Conservation (phyloP, 441 rosid genomes). For the Erysimum cheiri region DNA sequence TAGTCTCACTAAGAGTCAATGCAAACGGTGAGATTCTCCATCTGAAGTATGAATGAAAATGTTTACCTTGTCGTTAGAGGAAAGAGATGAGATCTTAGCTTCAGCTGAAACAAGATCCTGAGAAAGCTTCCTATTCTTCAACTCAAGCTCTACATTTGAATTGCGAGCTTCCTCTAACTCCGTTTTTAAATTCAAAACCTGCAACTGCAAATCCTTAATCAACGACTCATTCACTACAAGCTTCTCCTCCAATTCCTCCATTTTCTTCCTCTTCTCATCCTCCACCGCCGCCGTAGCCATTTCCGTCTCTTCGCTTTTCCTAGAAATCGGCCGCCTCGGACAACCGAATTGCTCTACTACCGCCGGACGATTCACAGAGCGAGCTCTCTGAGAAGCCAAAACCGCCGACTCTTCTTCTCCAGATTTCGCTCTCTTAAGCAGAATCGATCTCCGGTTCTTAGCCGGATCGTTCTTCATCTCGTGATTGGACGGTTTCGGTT, state of each 20-base stretch:
- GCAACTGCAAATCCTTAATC: conserved; percentile 65
- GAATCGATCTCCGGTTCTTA: conserved; percentile 53
- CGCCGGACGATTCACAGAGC: conserved; percentile 48
- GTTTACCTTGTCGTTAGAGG: conserved; percentile 51
- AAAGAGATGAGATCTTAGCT: conserved; percentile 58
- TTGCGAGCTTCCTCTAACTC: conserved; percentile 65
- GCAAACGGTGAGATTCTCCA: background rate
- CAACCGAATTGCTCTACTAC: conserved; percentile 59
- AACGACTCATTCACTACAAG: conserved; percentile 52
- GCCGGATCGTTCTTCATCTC: conserved; percentile 51
- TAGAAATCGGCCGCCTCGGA: conserved; percentile 54
- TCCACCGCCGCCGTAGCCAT: conserved; percentile 23
- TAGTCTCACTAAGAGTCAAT: conserved; percentile 21
- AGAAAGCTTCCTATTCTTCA: conserved; percentile 62
- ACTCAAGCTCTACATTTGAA: conserved; percentile 59
- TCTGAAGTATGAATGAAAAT: background rate
- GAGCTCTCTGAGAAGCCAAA: conserved; percentile 54
- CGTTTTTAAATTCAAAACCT: conserved; percentile 57
- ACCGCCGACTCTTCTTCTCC: conserved; percentile 48
- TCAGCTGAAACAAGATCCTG: conserved; percentile 72
- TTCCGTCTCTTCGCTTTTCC: conserved; percentile 44
- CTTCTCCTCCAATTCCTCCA: conserved; percentile 59
- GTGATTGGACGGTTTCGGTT: conserved; percentile 53
- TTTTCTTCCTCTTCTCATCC: conserved; percentile 42
- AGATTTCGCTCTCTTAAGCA: conserved; percentile 53